These are phyloP conservation scores for Saccharum spontaneum DNA, from an alignment of 176 grass and related monocot species.

Conservation along the genomic window DNA sequence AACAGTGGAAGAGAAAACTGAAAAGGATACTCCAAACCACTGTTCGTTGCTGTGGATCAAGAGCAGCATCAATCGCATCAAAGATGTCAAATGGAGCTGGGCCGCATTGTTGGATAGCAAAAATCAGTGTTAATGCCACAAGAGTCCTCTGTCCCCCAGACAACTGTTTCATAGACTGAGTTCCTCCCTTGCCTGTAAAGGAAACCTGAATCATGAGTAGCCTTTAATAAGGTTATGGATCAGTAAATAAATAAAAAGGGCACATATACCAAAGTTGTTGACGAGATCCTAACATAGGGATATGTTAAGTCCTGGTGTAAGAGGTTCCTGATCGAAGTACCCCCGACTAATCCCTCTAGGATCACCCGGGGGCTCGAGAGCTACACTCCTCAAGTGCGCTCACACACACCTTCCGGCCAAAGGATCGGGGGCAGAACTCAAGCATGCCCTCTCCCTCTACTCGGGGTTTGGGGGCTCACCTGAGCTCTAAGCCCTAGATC, in stretches of 20 bases:
- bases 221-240: neutral
- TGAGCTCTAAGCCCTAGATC: too few relatives aligned
- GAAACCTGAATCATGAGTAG: constrained; percentile 63
- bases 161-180: constrained; percentile 90
- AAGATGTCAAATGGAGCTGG: constrained; percentile 93
- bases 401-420: too few relatives aligned
- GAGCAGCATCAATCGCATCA: constrained; percentile 92
- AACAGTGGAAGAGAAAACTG: neutral
- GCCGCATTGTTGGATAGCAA: constrained; percentile 88
- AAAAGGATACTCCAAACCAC: constrained; percentile 93
- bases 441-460: too few relatives aligned
- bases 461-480: too few relatives aligned
- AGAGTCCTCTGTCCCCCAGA: constrained; percentile 92
- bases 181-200: constrained; percentile 90
- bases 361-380: too few relatives aligned
- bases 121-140: constrained; percentile 86
- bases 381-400: too few relatives aligned
- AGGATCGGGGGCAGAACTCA: too few relatives aligned
- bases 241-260: neutral
- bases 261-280: too few relatives aligned
- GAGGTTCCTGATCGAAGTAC: too few relatives aligned
- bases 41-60: constrained; percentile 87
- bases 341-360: too few relatives aligned
- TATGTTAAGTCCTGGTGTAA: too few relatives aligned
- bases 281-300: too few relatives aligned